Evolutionary conservation across 2,329 filamentous ascomycete species (phyloP).

Genomic region (Aspergillus hiratsukae): DNA sequence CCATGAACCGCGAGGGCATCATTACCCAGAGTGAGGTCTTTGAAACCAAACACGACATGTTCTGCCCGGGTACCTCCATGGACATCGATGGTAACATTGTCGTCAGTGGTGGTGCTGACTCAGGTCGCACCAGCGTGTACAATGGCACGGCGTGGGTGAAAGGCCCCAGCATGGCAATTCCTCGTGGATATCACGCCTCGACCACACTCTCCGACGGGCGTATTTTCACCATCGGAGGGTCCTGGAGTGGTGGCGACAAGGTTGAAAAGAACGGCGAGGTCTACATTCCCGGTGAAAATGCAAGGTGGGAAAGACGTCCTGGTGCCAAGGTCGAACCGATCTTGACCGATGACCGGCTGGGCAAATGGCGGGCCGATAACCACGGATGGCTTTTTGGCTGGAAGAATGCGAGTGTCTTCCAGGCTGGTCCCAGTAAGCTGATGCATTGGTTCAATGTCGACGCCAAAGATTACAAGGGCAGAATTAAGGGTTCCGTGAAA

Average conservation of each 20-base stretch:
- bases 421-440: slow-evolving; percentile 50
- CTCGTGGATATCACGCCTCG: slow-evolving; percentile 52
- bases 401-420: slow-evolving; percentile 35
- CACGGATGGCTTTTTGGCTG: slow-evolving; percentile 15
- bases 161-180: slow-evolving; percentile 42
- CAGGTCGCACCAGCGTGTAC: slow-evolving; percentile 48
- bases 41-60: slow-evolving; percentile 27
- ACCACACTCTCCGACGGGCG: slow-evolving; percentile 49
- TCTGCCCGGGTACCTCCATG: slow-evolving; percentile 24
- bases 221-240: slow-evolving; percentile 57
- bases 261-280: slow-evolving; percentile 54
- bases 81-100: slow-evolving; percentile 34
- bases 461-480: slow-evolving; percentile 17
- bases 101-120: slow-evolving; percentile 52
- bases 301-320: slow-evolving; percentile 43
- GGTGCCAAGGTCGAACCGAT: slow-evolving; percentile 46
- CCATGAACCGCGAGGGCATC: slow-evolving; percentile 35
- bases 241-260: slow-evolving; percentile 47
- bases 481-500: background rate
- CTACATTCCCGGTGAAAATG: slow-evolving; percentile 43
- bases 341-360: slow-evolving; percentile 49
- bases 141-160: slow-evolving; percentile 38
- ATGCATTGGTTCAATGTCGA: slow-evolving; percentile 56
- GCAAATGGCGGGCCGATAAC: slow-evolving; percentile 38
- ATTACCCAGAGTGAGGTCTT: slow-evolving; percentile 15